These are phyloP conservation scores for Phytopythium helicoides DNA, from an alignment of 352 stramenopile species.

Conservation along the genomic window DNA sequence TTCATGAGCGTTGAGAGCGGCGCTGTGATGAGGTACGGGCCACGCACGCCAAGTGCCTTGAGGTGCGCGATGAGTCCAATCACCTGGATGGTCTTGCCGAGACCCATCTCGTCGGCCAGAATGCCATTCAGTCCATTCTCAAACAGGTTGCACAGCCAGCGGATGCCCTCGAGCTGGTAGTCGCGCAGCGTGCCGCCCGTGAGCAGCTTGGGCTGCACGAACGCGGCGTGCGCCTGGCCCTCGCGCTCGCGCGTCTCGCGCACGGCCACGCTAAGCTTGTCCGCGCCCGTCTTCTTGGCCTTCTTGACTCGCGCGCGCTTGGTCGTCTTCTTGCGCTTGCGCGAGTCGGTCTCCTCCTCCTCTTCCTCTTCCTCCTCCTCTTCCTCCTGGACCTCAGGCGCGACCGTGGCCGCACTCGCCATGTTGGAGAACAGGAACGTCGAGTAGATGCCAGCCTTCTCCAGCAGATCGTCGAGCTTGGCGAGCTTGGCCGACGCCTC, in stretches of 20 bases:
- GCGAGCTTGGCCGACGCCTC: slow-evolving; percentile 63
- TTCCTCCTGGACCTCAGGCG: not conserved
- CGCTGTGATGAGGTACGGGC: slow-evolving; percentile 97
- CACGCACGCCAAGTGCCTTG: slow-evolving; percentile 84
- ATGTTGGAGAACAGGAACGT: slow-evolving; percentile 89
- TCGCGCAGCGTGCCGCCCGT: slow-evolving; percentile 83
- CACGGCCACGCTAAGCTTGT: slow-evolving; percentile 72
- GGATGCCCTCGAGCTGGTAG: slow-evolving; percentile 97
- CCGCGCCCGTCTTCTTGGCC: slow-evolving; percentile 47
- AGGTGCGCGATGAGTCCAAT: slow-evolving; percentile 94
- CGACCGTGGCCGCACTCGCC: slow-evolving; percentile 55
- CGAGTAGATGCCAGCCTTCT: slow-evolving; percentile 86
- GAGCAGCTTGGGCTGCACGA: slow-evolving; percentile 75
- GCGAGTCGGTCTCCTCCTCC: slow-evolving; percentile 18
- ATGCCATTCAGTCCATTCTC: slow-evolving; percentile 96
- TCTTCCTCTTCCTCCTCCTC: slow-evolving; percentile 3
- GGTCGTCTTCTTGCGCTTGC: slow-evolving; percentile 10
- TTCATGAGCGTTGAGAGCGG: slow-evolving; percentile 98
- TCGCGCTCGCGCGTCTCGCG: slow-evolving; percentile 35
- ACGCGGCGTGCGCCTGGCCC: slow-evolving; percentile 29
- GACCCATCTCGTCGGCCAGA: slow-evolving; percentile 85
- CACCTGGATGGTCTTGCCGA: slow-evolving; percentile 92
- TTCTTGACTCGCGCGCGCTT: too few relatives aligned
- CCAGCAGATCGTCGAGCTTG: slow-evolving; percentile 85
- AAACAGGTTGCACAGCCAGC: slow-evolving; percentile 97